These are phyloP conservation scores for Mangifera indica DNA, from an alignment of 345 rosid species.

Conservation along the genomic window DNA sequence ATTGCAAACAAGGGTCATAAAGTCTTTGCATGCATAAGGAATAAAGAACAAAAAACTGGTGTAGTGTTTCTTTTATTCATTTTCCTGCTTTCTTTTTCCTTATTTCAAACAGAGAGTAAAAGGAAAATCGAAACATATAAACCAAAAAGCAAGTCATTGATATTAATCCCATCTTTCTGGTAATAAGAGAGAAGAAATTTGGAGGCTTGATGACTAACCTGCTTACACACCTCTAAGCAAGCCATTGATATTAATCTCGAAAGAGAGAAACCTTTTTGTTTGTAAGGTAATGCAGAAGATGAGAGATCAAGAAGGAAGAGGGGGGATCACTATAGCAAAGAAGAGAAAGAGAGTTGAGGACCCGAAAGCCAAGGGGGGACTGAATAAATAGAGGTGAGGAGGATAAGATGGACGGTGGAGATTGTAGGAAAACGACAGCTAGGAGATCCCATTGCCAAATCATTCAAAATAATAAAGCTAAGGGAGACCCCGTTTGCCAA, in stretches of 20 bases:
- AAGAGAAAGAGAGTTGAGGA: slow-evolving; percentile 10
- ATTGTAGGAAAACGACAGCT: slow-evolving; percentile 25
- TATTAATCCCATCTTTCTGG: too few relatives aligned
- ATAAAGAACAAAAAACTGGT: too few relatives aligned
- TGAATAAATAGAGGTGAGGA: slow-evolving; percentile 49
- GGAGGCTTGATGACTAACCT: slow-evolving; percentile 41
- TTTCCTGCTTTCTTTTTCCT: neutral
- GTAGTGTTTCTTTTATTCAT: neutral
- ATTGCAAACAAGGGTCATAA: neutral
- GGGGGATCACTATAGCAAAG: neutral
- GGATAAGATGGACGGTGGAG: slow-evolving; percentile 46
- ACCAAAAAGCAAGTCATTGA: too few relatives aligned
- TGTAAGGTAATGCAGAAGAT: slow-evolving; percentile 15
- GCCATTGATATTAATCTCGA: slow-evolving; percentile 32
- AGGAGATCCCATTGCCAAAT: slow-evolving; percentile 37
- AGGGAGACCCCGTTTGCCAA: too few relatives aligned
- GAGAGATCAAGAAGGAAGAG: neutral
- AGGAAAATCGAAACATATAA: neutral
- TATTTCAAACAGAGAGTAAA: neutral
- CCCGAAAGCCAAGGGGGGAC: slow-evolving; percentile 10
- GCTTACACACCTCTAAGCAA: slow-evolving; percentile 51
- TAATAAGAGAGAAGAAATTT: neutral
- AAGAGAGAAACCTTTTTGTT: neutral
- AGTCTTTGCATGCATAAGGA: slow-evolving; percentile 12
- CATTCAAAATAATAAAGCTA: too few relatives aligned